Percentiles rank a stretch among this genome's conserved stretches.
These are phyloP conservation scores for Leccinum griseonigrum DNA, from an alignment of 1,284 basidiomycete genomes.

Conservation along the genomic window DNA sequence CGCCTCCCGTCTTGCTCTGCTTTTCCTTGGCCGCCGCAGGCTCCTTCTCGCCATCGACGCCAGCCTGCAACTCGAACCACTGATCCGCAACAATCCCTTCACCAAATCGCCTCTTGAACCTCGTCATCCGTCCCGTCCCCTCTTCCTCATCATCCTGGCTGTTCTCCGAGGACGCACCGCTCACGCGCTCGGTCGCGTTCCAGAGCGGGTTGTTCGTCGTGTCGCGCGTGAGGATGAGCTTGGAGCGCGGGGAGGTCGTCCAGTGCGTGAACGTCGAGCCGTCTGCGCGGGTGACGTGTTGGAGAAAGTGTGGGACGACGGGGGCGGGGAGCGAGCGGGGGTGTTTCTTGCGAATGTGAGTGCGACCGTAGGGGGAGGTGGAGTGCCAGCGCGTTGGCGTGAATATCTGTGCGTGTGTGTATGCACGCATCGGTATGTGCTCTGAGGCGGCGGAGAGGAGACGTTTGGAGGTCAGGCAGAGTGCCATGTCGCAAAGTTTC, in stretches of 20 bases:
- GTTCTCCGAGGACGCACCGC: slow-evolving; percentile 57
- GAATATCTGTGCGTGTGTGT: not conserved
- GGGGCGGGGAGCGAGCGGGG: slow-evolving; percentile 70
- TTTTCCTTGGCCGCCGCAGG: slow-evolving; percentile 29
- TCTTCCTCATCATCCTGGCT: slow-evolving; percentile 68
- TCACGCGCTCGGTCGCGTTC: slow-evolving; percentile 54
- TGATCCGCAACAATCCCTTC: slow-evolving; percentile 47
- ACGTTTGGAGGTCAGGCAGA: slow-evolving; percentile 11
- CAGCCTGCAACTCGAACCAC: slow-evolving; percentile 27
- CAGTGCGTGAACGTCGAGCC: slow-evolving; percentile 85
- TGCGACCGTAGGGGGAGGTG: slow-evolving; percentile 70
- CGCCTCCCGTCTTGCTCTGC: slow-evolving; percentile 10
- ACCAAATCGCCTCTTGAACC: slow-evolving; percentile 78
- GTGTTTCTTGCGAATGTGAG: slow-evolving; percentile 73
- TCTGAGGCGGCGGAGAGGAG: slow-evolving; percentile 7
- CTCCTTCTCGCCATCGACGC: slow-evolving; percentile 28
- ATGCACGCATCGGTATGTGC: not conserved
- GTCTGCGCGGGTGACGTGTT: slow-evolving; percentile 79
- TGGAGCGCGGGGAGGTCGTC: slow-evolving; percentile 80
- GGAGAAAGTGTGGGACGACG: slow-evolving; percentile 79
- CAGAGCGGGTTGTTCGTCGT: slow-evolving; percentile 83
- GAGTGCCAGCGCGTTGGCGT: slow-evolving; percentile 47
- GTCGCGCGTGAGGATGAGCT: slow-evolving; percentile 75
- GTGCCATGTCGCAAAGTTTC: slow-evolving; percentile 5
- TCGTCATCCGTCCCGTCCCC: slow-evolving; percentile 70